Base-by-base conservation (phyloP, 495 filamentous ascomycete genomes). In the Talaromyces nanjingensis region DNA sequence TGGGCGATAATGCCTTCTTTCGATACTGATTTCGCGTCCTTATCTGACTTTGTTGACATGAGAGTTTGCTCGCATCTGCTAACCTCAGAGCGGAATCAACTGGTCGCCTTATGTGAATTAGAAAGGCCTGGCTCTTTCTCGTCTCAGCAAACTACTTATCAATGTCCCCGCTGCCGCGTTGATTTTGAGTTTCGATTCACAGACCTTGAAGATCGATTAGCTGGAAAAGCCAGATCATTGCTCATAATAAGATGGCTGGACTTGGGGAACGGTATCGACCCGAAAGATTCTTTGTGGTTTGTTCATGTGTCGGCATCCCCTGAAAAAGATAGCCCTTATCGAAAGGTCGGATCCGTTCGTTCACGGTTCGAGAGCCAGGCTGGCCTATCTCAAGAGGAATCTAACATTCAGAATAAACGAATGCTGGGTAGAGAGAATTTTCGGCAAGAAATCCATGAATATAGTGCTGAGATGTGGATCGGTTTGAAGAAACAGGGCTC, bases 231-330 rank as follows among this genome's bases (percentile, higher is more conserved):
- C 18, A 34, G 24, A 16, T 47, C 45, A 12, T 54, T 63, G 24
- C 27, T 63, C 45, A 54, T 63, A 49, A 63, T 47, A 9, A 63
- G 54, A 34, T 63, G 25, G 82, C 77, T 62, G 72, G 72, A 56
- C 80, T 81, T 55, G 79, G 66, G 2, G 8, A 27, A 59, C 25
- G 56, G 56, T n/a, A 18, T 12, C 11, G 31, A 59, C 18, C 4
- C 25, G 8, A 37, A 59, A 14, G 14, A 14, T 59, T 14, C 29
- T 59, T n/a, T 18, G 16, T 59, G 56, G 56, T 18, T 34, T 22
- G 57, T 20, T 8, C 33, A 59, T 8, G n/a, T 3, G 57, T 18
- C 14, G 4, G 5, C 33, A n/a, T 33, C 7, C 27, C 33, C 22
- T 14, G 33, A 18, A n/a, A 12, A 59, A 8, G 18, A 37, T 27